Evolutionary conservation across 2,329 filamentous ascomycete genomes (phyloP).

Genomic region (Colletotrichum tamarilloi): DNA sequence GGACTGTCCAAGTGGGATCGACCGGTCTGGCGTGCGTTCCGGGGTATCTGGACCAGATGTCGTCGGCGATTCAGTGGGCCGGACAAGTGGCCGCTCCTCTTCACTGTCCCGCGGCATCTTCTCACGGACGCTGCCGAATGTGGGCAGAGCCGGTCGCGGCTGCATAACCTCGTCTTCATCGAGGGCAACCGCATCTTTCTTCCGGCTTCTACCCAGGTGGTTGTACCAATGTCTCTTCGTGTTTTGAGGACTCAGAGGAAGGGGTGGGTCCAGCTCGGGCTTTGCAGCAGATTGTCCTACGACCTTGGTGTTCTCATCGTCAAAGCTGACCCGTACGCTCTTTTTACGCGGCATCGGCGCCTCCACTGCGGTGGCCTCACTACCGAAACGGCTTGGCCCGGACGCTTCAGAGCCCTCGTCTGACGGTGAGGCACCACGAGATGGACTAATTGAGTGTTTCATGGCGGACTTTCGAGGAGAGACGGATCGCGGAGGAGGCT

Average conservation of each 20-base stretch:
- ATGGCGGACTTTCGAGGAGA: conserved; percentile 83
- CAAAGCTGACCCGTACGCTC: conserved; percentile 81
- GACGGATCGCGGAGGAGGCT: conserved; percentile 76
- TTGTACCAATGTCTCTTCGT: conserved; percentile 58
- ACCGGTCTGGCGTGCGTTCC: conserved; percentile 43
- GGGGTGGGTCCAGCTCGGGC: conserved; percentile 52
- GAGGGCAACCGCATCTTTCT: conserved; percentile 57
- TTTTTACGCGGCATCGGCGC: conserved; percentile 64
- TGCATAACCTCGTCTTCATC: conserved; percentile 79
- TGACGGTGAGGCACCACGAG: conserved; percentile 62
- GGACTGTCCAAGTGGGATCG: conserved; percentile 58
- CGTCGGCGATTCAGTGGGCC: conserved; percentile 56
- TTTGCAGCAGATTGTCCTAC: conserved; percentile 59
- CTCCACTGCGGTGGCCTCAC: conserved; percentile 46
- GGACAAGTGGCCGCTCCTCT: conserved; percentile 71
- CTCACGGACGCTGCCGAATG: conserved; percentile 79
- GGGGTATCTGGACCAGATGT: conserved; percentile 40
- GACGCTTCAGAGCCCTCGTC: conserved; percentile 60
- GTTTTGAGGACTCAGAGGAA: conserved; percentile 51
- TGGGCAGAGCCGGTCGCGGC: conserved; percentile 78
- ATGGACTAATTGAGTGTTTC: conserved; percentile 69
- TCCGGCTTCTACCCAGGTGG: conserved; percentile 58
- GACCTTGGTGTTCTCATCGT: conserved; percentile 70
- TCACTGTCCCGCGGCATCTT: conserved; percentile 65
- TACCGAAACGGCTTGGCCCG: conserved; percentile 39